phyloP scores from a whole-genome alignment of 2,329 filamentous ascomycete genomes.

The Claviceps sp. region DNA sequence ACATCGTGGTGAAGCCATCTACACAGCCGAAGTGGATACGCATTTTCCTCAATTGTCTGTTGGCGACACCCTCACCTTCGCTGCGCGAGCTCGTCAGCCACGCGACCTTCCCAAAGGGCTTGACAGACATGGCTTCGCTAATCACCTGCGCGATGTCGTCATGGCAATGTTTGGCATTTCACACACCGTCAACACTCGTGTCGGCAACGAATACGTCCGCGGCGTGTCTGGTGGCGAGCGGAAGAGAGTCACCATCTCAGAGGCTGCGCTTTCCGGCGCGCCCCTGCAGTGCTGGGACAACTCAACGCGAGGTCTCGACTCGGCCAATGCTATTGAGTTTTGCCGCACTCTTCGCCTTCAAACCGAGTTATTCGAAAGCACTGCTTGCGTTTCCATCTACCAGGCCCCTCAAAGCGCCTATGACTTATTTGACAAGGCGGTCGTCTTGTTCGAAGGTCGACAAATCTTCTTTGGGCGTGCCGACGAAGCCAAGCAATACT shows the following conservation, averaged over 20 bases:
- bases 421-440: conserved; percentile 48
- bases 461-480: conserved; percentile 52
- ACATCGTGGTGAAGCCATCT: conserved; percentile 77
- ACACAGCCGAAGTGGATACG: conserved; percentile 72
- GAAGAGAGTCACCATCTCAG: conserved; percentile 51
- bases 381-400: conserved; percentile 61
- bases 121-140: conserved; percentile 29
- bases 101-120: conserved; percentile 46
- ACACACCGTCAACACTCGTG: conserved; percentile 58
- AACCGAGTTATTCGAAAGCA: conserved; percentile 52
- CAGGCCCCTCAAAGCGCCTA: conserved; percentile 54
- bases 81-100: conserved; percentile 56
- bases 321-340: conserved; percentile 64
- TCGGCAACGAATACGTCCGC: conserved; percentile 63
- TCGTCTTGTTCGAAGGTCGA: conserved; percentile 45
- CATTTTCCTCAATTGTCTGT: conserved; percentile 69
- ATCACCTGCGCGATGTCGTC: conserved; percentile 55
- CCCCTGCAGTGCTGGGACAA: conserved; percentile 59
- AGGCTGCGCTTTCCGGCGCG: conserved; percentile 44
- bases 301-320: conserved; percentile 60
- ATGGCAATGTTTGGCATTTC: conserved; percentile 66
- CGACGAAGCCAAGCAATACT: conserved; percentile 48
- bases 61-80: conserved; percentile 67
- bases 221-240: conserved; percentile 65
- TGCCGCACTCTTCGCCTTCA: conserved; percentile 55